Evolutionary conservation across 73 alveolate species (phyloP).

Genomic region (Paramecium bursaria): DNA sequence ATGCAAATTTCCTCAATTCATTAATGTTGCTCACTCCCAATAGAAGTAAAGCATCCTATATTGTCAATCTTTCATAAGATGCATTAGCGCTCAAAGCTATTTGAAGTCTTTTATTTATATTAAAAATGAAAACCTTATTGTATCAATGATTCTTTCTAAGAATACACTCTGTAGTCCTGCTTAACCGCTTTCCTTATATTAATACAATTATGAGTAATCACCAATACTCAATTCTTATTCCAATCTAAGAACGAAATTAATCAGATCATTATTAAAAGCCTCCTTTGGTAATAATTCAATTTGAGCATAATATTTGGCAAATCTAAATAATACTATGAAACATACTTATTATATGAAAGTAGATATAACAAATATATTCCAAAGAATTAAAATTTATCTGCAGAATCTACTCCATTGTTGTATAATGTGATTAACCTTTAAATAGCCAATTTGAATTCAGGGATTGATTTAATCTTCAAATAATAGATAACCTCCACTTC

Average conservation of each 20-base stretch:
- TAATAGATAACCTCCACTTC: conserved; percentile 36
- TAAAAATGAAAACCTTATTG: conserved; percentile 5
- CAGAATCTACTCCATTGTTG: conserved; percentile 13
- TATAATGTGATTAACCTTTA: conserved; percentile 47
- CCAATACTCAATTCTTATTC: conserved; percentile 57
- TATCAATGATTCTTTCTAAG: conserved; percentile 60
- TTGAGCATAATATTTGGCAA: conserved; percentile 41
- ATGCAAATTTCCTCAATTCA: conserved; percentile 16
- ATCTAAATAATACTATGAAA: neutral
- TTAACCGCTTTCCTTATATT: neutral
- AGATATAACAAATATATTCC: conserved; percentile 36
- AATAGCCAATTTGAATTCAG: conserved; percentile 35
- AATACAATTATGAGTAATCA: conserved; percentile 28
- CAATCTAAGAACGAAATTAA: conserved; percentile 18
- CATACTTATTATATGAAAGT: conserved; percentile 27
- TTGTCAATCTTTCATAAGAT: neutral
- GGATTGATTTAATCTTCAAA: neutral
- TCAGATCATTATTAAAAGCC: neutral
- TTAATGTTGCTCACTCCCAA: neutral
- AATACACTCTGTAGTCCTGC: conserved; percentile 51
- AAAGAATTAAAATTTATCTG: neutral
- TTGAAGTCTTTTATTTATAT: neutral
- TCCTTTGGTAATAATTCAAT: conserved; percentile 56
- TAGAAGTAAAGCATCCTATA: conserved; percentile 11
- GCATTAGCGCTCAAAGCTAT: conserved; percentile 62